Base-by-base conservation (phyloP, 2,329 filamentous ascomycete species). In the Thermoascus crustaceus region DNA sequence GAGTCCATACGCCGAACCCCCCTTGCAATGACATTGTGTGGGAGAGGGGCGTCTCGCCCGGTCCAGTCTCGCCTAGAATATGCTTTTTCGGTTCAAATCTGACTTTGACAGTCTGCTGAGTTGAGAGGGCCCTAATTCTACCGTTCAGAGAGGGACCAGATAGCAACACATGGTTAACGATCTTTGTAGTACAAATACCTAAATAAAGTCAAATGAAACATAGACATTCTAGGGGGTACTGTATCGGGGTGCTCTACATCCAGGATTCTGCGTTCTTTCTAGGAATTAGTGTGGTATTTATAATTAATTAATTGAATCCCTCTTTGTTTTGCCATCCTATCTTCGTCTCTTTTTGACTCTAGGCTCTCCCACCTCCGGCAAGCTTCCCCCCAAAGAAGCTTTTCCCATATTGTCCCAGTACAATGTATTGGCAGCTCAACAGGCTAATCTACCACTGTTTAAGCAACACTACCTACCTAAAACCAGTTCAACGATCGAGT, bases 11-110 rank as follows among this genome's bases (percentile, higher is more conserved):
- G n/a, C n/a, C 42, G 4, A 44, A 56, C 17, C 22, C 36, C 3
- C 34, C 30, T 3, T 61, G 58, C 34, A 39, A 38, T 14, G 40
- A 35, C 3, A 51, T 61, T 27, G 57, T 52, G 32, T 62, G 59
- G 59, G 22, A 48, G 2, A 38, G 51, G 34, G 58, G 58, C 3
- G 41, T 50, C 3, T 37, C 50, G 7, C 50, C 54, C 1, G 49
- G 42, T 13, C 58, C 53, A 1, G 58, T 52, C 32, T 53, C 59
- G 38, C 49, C 50, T 5, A 52, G 52, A 40, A 45, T 43, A 16
- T 61, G 58, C 36, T 38, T 42, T 13, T 42, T 48, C 4, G 30
- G 40, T 5, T 38, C 47, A 16, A 43, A 53, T 42, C 36, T 61
- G 35, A 49, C 44, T 8, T 35, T 62, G 42, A 55, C 45, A 3